These are phyloP conservation scores for Sarcodon sp. DNA, from an alignment of 768 basidiomycete species.

Conservation along the genomic window DNA sequence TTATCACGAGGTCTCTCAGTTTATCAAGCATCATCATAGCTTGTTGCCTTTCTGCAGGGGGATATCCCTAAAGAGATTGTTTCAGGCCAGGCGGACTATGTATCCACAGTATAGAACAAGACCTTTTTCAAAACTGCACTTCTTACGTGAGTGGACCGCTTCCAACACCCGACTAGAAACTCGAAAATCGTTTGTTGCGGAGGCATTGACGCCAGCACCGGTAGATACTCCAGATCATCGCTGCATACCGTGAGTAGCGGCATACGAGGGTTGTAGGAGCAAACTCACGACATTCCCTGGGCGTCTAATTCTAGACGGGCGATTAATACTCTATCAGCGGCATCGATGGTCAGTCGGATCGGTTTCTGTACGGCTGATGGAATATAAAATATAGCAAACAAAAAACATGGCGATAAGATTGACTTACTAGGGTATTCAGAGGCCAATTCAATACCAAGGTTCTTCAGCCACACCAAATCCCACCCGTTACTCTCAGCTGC, in stretches of 20 bases:
- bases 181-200: conserved; percentile 73
- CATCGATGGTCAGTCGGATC: conserved; percentile 37
- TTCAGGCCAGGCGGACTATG: not conserved
- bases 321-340: conserved; percentile 73
- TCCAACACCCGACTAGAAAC: conserved; percentile 88
- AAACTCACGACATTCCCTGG: conserved; percentile 49
- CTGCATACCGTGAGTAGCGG: conserved; percentile 21
- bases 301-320: conserved; percentile 76
- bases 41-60: conserved; percentile 44
- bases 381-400: not conserved
- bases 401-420: not conserved
- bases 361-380: conserved; percentile 17
- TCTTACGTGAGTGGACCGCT: conserved; percentile 53
- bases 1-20: conserved; percentile 71
- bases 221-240: conserved; percentile 62
- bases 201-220: conserved; percentile 68
- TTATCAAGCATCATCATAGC: conserved; percentile 61
- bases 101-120: not conserved
- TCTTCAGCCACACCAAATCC: conserved; percentile 76
- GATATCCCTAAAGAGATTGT: conserved; percentile 31
- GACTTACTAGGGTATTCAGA: conserved; percentile 41
- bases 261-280: not conserved
- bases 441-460: conserved; percentile 51
- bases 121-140: conserved; percentile 55
- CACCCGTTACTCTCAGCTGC: conserved; percentile 49